Percentiles rank a stretch among this genome's conserved stretches.
phyloP scores from a whole-genome alignment of 352 stramenopile genomes.

The Globisporangium acanthophoron region DNA sequence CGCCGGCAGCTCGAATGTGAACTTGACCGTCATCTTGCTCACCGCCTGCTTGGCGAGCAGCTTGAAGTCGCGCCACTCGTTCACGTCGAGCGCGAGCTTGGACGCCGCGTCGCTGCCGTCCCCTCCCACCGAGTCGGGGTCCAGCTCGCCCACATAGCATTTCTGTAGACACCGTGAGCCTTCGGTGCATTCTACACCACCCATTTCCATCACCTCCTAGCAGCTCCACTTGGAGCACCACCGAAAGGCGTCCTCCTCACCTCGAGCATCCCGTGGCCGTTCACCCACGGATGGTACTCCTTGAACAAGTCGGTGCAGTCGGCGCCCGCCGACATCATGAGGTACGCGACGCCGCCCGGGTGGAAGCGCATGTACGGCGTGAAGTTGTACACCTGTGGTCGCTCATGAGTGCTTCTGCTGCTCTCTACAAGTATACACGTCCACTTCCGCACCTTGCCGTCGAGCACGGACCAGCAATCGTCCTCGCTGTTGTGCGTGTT shows the following conservation, averaged over 20 bases:
- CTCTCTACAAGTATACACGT: no score
- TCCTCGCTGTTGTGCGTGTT: conserved; percentile 76
- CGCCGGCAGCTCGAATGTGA: conserved; percentile 68
- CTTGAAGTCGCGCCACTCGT: conserved; percentile 62
- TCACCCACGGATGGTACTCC: conserved; percentile 96
- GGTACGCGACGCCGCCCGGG: conserved; percentile 92
- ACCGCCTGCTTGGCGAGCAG: conserved; percentile 56
- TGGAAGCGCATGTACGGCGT: conserved; percentile 97
- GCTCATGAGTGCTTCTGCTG: no score
- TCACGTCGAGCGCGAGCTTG: conserved; percentile 53
- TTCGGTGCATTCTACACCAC: neutral
- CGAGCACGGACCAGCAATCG: conserved; percentile 93
- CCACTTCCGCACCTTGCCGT: conserved; percentile 79
- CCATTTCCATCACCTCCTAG: neutral
- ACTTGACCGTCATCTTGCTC: conserved; percentile 52
- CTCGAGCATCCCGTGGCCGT: conserved; percentile 87
- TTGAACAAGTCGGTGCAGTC: conserved; percentile 96
- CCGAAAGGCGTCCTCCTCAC: conserved; percentile 9
- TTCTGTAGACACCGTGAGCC: conserved; percentile 26
- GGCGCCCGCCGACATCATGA: conserved; percentile 89
- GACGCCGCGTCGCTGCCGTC: conserved; percentile 9
- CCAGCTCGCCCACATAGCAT: conserved; percentile 69
- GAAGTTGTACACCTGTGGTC: conserved; percentile 89
- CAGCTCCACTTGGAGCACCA: neutral
- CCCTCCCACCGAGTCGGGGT: conserved; percentile 35